Evolutionary conservation across 2,329 filamentous ascomycete genomes (phyloP).

Genomic region (Neodidymelliopsis sp.): DNA sequence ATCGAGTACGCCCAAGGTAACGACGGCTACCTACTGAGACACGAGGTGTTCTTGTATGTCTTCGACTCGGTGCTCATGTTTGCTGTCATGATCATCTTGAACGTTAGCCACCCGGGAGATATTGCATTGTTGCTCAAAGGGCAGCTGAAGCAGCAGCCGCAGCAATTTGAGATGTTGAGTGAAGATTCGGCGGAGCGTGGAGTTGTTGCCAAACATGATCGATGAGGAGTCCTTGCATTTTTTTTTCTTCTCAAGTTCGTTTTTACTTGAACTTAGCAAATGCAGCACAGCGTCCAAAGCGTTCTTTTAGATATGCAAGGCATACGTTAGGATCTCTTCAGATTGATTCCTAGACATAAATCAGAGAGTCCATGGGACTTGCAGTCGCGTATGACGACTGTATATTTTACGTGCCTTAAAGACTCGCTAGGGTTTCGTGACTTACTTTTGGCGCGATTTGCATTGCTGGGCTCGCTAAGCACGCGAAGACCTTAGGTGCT

Average conservation of each 20-base stretch:
- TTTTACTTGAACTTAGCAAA: background rate
- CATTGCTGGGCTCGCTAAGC: background rate
- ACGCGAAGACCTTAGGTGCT: background rate
- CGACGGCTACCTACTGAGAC: slow-evolving; percentile 52
- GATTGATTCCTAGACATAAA: background rate
- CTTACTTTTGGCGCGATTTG: background rate
- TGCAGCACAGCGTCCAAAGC: background rate
- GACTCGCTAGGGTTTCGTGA: background rate
- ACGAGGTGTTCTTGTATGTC: slow-evolving; percentile 56
- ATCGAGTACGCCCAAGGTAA: slow-evolving; percentile 58
- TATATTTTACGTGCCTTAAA: background rate
- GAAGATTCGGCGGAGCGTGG: slow-evolving; percentile 3
- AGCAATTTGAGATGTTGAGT: slow-evolving; percentile 2
- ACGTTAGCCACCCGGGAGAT: slow-evolving; percentile 46
- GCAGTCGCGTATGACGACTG: no score
- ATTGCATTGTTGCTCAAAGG: slow-evolving; percentile 19
- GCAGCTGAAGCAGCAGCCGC: slow-evolving; percentile 1
- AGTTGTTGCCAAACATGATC: background rate
- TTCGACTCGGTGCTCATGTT: slow-evolving; percentile 57
- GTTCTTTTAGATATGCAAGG: no score
- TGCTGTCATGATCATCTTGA: slow-evolving; percentile 52
- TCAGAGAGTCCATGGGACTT: background rate
- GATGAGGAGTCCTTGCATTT: background rate
- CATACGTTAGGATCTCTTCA: background rate
- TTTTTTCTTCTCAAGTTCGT: background rate